Evolutionary conservation across 495 filamentous ascomycete species (phyloP).

Genomic region (Recurvomyces mirabilis): DNA sequence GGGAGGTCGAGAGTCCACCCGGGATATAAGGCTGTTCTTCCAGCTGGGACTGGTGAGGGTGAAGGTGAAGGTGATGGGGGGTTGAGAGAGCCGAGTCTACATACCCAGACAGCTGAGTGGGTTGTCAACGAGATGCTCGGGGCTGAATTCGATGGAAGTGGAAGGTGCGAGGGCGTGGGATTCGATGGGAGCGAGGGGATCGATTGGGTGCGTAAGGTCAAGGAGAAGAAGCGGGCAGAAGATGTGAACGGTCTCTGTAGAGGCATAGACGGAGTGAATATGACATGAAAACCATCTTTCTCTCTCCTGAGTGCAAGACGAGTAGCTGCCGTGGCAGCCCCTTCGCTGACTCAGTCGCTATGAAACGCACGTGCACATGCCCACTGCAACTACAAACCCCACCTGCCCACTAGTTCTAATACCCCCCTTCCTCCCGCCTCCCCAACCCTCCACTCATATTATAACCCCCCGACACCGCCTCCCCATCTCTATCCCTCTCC

Average conservation of each 20-base stretch:
- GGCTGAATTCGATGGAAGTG: slow-evolving; percentile 43
- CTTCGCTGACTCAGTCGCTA: too few species aligned
- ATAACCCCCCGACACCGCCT: slow-evolving; percentile 11
- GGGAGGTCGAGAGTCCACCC: slow-evolving; percentile 36
- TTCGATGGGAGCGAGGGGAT: slow-evolving; percentile 1
- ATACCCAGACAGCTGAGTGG: slow-evolving; percentile 68
- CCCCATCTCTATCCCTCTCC: slow-evolving; percentile 2
- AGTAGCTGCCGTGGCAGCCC: too few species aligned
- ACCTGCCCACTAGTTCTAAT: slow-evolving; percentile 9
- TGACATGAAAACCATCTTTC: too few species aligned
- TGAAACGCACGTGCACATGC: too few species aligned
- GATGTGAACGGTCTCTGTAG: too few species aligned
- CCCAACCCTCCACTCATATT: slow-evolving; percentile 11
- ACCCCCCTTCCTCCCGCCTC: slow-evolving; percentile 3
- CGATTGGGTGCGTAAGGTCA: too few species aligned
- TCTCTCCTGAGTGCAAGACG: too few species aligned
- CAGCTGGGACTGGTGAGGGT: slow-evolving; percentile 14
- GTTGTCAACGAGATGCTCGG: slow-evolving; percentile 47
- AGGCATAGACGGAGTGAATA: too few species aligned
- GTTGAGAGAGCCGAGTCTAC: slow-evolving; percentile 32
- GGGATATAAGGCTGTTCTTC: slow-evolving; percentile 6
- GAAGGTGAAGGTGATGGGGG: slow-evolving; percentile 4
- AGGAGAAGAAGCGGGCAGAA: too few species aligned
- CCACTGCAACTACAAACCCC: too few species aligned
- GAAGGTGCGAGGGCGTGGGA: slow-evolving; percentile 41